Percentiles rank a stretch among this genome's conserved stretches.
These are phyloP conservation scores for Fonsecaea nubica DNA, from an alignment of 2,329 filamentous ascomycete genomes.

Conservation along the genomic window DNA sequence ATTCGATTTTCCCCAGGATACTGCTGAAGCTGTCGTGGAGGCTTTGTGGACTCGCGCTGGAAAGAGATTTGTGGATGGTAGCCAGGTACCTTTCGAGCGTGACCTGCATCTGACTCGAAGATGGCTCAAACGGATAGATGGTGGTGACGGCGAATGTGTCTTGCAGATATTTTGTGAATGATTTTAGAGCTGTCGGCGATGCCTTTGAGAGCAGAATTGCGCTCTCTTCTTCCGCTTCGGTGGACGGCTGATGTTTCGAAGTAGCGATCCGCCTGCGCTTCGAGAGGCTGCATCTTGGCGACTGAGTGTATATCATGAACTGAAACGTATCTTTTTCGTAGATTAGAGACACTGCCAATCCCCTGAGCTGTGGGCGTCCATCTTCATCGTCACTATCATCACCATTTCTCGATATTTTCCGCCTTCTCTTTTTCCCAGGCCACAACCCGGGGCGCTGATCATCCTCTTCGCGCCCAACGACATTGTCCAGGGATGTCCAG, in stretches of 20 bases:
- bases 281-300: neutral
- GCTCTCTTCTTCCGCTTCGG: neutral
- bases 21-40: conserved; percentile 12
- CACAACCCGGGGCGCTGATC: neutral
- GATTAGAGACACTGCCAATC: conserved; percentile 27
- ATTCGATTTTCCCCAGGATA: conserved; percentile 32
- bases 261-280: conserved; percentile 20
- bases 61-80: conserved; percentile 11
- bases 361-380: neutral
- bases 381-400: neutral
- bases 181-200: conserved; percentile 20
- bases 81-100: conserved; percentile 28
- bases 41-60: neutral
- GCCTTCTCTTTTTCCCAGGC: conserved; percentile 21
- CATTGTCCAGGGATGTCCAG: conserved; percentile 25
- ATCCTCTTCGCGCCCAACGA: neutral
- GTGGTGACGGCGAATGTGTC: conserved; percentile 27
- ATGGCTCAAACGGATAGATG: conserved; percentile 24
- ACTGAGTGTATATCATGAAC: conserved; percentile 30
- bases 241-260: neutral
- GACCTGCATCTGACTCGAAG: conserved; percentile 22
- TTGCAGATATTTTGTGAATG: conserved; percentile 25
- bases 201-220: conserved; percentile 33
- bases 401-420: neutral
- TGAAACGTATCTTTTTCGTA: conserved; percentile 35